These are phyloP conservation scores for Blastocystis sp. DNA, from an alignment of 352 stramenopile species.

Conservation along the genomic window DNA sequence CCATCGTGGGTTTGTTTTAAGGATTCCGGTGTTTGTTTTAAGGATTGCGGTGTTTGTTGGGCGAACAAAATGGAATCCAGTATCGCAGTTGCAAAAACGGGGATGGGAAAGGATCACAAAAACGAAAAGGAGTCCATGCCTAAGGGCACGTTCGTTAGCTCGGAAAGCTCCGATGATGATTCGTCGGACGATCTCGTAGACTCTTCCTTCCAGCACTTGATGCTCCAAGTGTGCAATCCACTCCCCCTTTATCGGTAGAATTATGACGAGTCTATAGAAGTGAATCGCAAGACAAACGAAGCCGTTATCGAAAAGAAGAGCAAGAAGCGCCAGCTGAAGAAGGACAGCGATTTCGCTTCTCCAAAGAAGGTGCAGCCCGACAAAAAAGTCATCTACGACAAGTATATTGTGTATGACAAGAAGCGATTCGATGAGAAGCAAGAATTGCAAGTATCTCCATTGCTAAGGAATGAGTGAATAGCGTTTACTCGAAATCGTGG, in stretches of 20 bases:
- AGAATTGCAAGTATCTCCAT: neutral
- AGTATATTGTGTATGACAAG: neutral
- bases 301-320: neutral
- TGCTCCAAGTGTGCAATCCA: neutral
- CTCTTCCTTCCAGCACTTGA: neutral
- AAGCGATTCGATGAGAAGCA: neutral
- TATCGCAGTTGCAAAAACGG: neutral
- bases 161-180: neutral
- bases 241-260: neutral
- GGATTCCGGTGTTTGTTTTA: no score
- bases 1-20: neutral
- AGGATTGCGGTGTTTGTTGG: neutral
- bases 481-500: slow-evolving; percentile 30
- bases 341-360: neutral
- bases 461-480: neutral
- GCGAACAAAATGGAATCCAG: neutral
- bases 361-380: neutral
- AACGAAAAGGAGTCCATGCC: neutral
- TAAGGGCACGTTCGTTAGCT: neutral
- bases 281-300: neutral
- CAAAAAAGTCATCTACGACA: neutral
- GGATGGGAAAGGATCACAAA: neutral
- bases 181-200: neutral
- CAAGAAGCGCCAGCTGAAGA: neutral
- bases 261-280: neutral